Evolutionary conservation across 331 rosid genomes (phyloP).

Genomic region (Quercus phellos): DNA sequence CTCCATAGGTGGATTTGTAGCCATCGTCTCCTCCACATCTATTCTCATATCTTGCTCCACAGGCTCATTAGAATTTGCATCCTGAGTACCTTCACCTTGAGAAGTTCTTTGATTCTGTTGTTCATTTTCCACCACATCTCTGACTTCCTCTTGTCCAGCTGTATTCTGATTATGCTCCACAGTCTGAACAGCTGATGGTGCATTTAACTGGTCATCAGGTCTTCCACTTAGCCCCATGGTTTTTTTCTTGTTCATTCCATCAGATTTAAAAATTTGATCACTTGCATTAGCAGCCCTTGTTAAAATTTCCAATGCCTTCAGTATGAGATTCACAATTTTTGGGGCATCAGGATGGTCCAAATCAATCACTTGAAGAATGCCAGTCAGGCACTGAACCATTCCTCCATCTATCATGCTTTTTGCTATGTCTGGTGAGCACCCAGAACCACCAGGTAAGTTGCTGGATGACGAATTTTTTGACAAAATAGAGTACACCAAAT

Average conservation of each 20-base stretch:
- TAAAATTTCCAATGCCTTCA: conserved; percentile 82
- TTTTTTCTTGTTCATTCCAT: conserved; percentile 66
- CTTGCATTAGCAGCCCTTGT: conserved; percentile 96
- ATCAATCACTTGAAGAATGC: conserved; percentile 84
- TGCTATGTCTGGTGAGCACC: conserved; percentile 93
- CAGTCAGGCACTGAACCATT: conserved; percentile 77
- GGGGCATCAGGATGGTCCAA: conserved; percentile 98
- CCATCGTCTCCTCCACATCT: conserved; percentile 60
- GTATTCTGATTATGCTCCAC: conserved; percentile 48
- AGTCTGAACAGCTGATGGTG: conserved; percentile 48
- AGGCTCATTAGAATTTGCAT: conserved; percentile 45
- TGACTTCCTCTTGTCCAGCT: conserved; percentile 48
- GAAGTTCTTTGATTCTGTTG: conserved; percentile 54
- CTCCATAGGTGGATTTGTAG: conserved; percentile 63
- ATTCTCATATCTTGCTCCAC: conserved; percentile 68
- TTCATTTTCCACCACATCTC: conserved; percentile 44
- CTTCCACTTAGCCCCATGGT: conserved; percentile 57
- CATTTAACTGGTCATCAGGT: conserved; percentile 51
- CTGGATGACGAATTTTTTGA: conserved; percentile 87
- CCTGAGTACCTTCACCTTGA: conserved; percentile 42
- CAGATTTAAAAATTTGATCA: conserved; percentile 77
- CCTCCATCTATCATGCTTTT: conserved; percentile 98
- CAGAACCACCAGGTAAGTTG: conserved; percentile 92
- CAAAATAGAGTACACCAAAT: conserved; percentile 80
- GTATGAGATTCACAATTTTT: conserved; percentile 80